Percentiles rank a stretch among this genome's conserved stretches.
Evolutionary conservation across 2,329 filamentous ascomycete genomes (phyloP).

Genomic region (Blumeria hordei): DNA sequence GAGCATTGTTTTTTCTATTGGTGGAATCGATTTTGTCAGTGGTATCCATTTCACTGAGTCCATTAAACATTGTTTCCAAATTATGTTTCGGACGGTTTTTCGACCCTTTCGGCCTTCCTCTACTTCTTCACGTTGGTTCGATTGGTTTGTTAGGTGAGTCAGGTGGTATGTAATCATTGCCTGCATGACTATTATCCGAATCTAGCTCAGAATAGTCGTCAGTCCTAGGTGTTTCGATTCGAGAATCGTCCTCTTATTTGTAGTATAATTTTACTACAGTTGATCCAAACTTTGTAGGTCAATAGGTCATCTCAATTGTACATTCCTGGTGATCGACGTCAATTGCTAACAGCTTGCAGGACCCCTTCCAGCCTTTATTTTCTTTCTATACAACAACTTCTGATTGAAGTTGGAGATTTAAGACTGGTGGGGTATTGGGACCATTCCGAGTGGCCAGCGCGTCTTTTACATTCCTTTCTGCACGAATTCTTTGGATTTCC

Average conservation of each 20-base stretch:
- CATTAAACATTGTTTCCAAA: neutral
- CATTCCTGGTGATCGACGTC: neutral
- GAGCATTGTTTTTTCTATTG: neutral
- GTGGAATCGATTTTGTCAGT: neutral
- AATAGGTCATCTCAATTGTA: neutral
- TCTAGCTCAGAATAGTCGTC: neutral
- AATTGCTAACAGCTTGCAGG: neutral
- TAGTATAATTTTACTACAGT: neutral
- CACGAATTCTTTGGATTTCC: slow-evolving; percentile 1
- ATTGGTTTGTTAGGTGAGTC: neutral
- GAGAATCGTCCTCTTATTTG: neutral
- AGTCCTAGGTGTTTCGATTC: neutral
- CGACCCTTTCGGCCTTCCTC: neutral
- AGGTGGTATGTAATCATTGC: neutral
- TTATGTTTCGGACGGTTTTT: slow-evolving; percentile 2
- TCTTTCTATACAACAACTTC: slow-evolving; percentile 2
- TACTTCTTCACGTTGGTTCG: neutral
- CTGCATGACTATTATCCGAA: neutral
- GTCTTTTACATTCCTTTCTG: too few species aligned
- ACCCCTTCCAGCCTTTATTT: neutral
- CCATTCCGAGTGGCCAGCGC: neutral
- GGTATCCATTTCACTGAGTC: too few species aligned
- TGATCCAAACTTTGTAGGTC: neutral
- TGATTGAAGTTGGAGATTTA: neutral
- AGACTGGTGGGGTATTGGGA: neutral